phyloP scores from a whole-genome alignment of 2,329 filamentous ascomycete species.

The Pseudogymnoascus sp. region DNA sequence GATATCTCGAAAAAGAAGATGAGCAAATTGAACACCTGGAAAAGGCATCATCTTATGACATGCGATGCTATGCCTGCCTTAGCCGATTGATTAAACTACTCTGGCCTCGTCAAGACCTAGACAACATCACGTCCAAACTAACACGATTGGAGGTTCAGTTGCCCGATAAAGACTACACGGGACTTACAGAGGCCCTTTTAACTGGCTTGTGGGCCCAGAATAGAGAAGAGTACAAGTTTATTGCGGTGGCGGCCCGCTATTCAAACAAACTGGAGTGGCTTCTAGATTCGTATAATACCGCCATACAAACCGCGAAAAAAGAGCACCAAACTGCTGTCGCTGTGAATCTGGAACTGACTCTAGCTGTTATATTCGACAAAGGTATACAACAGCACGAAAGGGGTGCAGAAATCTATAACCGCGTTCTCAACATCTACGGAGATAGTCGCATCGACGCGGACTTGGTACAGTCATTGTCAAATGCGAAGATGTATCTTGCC shows the following conservation, averaged over 20 bases:
- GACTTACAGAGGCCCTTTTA: not conserved
- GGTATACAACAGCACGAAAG: not conserved
- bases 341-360: not conserved
- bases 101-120: not conserved
- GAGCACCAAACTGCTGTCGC: not conserved
- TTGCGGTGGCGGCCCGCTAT: not conserved
- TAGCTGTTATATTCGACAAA: not conserved
- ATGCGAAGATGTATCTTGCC: not conserved
- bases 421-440: not conserved
- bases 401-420: not conserved
- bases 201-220: not conserved
- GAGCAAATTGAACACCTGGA: not conserved
- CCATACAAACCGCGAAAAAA: not conserved
- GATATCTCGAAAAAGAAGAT: not conserved
- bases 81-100: not conserved
- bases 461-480: not conserved
- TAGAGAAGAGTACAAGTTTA: not conserved
- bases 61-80: not conserved
- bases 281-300: not conserved
- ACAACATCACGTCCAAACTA: not conserved
- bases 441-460: not conserved
- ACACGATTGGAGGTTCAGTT: not conserved
- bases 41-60: not conserved
- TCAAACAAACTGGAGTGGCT: not conserved
- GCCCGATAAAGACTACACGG: not conserved